These are phyloP conservation scores for Pyropia haitanensis DNA, from an alignment of 23 red algal species.

Conservation along the genomic window DNA sequence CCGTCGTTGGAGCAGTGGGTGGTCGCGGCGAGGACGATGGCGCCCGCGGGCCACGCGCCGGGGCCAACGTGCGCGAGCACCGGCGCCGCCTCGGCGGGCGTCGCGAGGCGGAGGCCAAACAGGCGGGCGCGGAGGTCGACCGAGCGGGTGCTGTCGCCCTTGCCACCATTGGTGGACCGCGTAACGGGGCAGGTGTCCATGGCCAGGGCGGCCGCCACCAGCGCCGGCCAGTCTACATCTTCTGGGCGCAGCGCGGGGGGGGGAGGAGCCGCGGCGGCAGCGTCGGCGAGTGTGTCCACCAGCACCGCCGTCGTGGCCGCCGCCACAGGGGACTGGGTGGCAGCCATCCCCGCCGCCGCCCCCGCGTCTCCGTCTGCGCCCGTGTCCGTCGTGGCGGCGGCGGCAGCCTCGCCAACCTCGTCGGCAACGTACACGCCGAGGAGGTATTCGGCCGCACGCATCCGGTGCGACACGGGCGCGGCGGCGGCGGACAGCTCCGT, in stretches of 20 bases:
- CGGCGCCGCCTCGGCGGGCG: slow-evolving; percentile 27
- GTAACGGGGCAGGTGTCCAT: no score
- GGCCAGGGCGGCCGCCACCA: background rate
- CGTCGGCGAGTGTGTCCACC: no score
- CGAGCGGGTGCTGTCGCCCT: slow-evolving; percentile 12
- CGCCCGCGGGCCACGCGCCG: slow-evolving; percentile 13
- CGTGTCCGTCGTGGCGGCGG: no score
- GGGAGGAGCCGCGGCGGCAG: no score
- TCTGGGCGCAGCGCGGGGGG: background rate
- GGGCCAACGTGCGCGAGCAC: slow-evolving; percentile 48
- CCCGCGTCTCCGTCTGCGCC: no score
- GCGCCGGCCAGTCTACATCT: background rate
- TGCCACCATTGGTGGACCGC: slow-evolving; percentile 2
- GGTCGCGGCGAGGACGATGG: slow-evolving; percentile 9
- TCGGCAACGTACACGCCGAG: slow-evolving; percentile 22
- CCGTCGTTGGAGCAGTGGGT: slow-evolving; percentile 29
- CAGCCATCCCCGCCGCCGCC: no score
- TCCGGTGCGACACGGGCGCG: slow-evolving; percentile 9
- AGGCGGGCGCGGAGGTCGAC: slow-evolving; percentile 30
- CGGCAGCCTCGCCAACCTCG: background rate
- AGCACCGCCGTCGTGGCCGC: background rate
- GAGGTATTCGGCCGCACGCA: slow-evolving; percentile 34
- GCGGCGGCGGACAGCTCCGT: slow-evolving; percentile 13
- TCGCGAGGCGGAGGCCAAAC: slow-evolving; percentile 22
- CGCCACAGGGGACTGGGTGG: no score